Evolutionary conservation across 1,284 basidiomycete genomes (phyloP), one percentile per base, ranked within the genome.

Genomic region (Leccinum huronense): DNA sequence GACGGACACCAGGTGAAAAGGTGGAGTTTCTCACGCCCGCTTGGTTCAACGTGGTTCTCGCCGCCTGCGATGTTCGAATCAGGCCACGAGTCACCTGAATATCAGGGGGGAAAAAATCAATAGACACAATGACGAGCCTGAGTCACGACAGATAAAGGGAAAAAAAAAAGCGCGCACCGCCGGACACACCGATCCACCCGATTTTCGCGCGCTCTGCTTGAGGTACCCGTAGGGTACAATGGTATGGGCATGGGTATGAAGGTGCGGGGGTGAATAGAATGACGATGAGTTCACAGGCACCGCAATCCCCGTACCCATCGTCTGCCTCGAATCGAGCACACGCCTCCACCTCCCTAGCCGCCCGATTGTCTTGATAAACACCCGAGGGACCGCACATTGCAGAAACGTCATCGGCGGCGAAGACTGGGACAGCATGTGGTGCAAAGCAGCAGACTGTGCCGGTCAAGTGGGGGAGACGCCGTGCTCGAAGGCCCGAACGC

Each of bases 261-360:
- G 23, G 23, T 27, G 23, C 23, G 23, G 23, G 23, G 23, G 23
- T 27, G 23, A 27, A 27, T 27, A 27, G 23, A 27, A 27, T 27
- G 23, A 27, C 23, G 23, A 27, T 27, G 23, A 27, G 65, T 84
- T 85, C 8, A 82, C 80, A 64, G 80, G 83, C 10, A 79, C 76
- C 1, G 76, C 80, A 11, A 84, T 71, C 11, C 80, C 79, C 34
- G 77, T 75, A 48, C 76, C 72, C 34, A 77, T 68, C 27, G 77
- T 73, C 57, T 75, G 73, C 4, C 86, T 79, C 16, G 86, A 82
- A 66, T 90, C 88, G 57, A 93, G 73, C 13, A 90, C 90, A 3
- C 91, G 84, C 69, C 84, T 90, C 89, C 92, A 93, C n/a, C 89
- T 80, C 8, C 93, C 91, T 13, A 94, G 77, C 3, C 89, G 84